Conservation (phyloP, 352 stramenopile species). For the Thalassiosira hispida region DNA sequence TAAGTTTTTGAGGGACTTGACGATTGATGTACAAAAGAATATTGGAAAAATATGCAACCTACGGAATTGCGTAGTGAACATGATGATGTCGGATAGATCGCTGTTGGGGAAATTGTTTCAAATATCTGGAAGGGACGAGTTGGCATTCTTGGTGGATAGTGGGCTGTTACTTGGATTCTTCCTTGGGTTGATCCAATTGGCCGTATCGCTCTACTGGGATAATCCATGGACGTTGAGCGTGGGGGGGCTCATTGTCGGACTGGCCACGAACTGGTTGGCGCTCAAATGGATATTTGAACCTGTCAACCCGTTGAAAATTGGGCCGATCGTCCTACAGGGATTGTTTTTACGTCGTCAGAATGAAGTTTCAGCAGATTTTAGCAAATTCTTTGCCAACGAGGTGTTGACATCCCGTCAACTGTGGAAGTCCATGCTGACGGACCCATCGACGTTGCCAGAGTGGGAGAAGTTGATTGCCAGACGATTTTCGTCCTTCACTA, state of each 20-base stretch:
- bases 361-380: slow-evolving; percentile 62
- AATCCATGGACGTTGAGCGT: slow-evolving; percentile 87
- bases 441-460: slow-evolving; percentile 52
- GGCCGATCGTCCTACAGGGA: slow-evolving; percentile 91
- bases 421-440: slow-evolving; percentile 61
- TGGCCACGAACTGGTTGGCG: slow-evolving; percentile 96
- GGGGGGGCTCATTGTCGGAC: slow-evolving; percentile 92
- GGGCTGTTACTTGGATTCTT: slow-evolving; percentile 87
- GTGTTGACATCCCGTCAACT: slow-evolving; percentile 60
- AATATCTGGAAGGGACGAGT: slow-evolving; percentile 84
- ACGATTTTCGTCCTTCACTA: slow-evolving; percentile 42
- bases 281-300: slow-evolving; percentile 97
- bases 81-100: slow-evolving; percentile 85
- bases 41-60: slow-evolving; percentile 77
- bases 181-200: slow-evolving; percentile 85
- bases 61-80: slow-evolving; percentile 83
- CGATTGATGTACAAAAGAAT: slow-evolving; percentile 72
- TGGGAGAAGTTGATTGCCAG: slow-evolving; percentile 48
- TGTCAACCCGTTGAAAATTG: slow-evolving; percentile 60
- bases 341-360: slow-evolving; percentile 92
- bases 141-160: slow-evolving; percentile 84
- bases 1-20: slow-evolving; percentile 60
- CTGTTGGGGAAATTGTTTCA: slow-evolving; percentile 86
- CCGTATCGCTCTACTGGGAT: slow-evolving; percentile 84
- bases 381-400: slow-evolving; percentile 62